Conservation (phyloP, 73 alveolate genomes). For the Tetrahymena borealis region DNA sequence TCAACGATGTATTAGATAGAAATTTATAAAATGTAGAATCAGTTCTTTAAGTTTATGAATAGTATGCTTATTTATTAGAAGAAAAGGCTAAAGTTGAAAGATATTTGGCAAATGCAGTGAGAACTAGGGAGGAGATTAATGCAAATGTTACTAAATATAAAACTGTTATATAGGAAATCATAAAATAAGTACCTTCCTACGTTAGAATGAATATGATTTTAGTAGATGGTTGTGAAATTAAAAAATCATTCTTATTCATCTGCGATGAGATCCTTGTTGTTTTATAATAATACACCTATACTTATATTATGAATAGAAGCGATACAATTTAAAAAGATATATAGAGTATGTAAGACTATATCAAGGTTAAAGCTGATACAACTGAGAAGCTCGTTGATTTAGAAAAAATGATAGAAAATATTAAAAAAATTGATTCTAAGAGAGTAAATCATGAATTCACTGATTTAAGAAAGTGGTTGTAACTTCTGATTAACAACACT, state of each 20-base stretch:
- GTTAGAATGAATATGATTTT: constrained; percentile 80
- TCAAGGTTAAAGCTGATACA: constrained; percentile 57
- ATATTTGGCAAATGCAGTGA: constrained; percentile 40
- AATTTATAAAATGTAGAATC: constrained; percentile 68
- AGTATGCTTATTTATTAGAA: constrained; percentile 64
- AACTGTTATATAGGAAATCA: constrained; percentile 45
- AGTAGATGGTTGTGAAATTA: constrained; percentile 77
- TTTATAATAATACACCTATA: constrained; percentile 43
- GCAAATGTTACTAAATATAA: constrained; percentile 54
- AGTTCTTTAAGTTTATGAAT: constrained; percentile 63
- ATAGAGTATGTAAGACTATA: constrained; percentile 45
- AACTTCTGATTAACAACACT: constrained; percentile 53
- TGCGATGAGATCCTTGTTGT: constrained; percentile 65
- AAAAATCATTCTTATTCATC: constrained; percentile 51
- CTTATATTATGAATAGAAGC: constrained; percentile 45
- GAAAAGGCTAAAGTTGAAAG: constrained; percentile 64
- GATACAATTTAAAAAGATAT: constrained; percentile 43
- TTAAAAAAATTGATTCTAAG: constrained; percentile 49
- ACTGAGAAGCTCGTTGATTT: constrained; percentile 65
- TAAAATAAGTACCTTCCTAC: constrained; percentile 63
- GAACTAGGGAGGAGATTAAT: constrained; percentile 57
- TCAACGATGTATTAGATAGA: constrained; percentile 60
- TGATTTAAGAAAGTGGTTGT: constrained; percentile 75
- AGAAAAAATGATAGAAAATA: constrained; percentile 65
- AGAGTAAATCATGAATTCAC: constrained; percentile 50